Evolutionary conservation across 169 alveolate genomes (phyloP), one percentile per base, ranked within the genome.

Genomic region (Babesia gibsoni): DNA sequence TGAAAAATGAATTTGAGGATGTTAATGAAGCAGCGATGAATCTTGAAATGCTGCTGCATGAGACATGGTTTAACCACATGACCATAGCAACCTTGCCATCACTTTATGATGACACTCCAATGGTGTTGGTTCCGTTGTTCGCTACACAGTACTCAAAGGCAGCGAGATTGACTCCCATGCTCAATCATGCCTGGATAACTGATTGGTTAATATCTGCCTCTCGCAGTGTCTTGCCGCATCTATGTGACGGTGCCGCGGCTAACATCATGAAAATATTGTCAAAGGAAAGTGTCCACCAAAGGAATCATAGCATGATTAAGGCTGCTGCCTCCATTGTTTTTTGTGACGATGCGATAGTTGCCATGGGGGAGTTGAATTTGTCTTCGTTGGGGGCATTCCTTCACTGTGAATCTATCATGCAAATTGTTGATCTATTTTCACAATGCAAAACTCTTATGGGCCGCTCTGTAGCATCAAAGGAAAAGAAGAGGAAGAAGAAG

Each of bases 11-110:
- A 23, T 61, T 61, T 18, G 30, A 43, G 37, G 18, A 61, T 22
- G 23, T 43, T 3, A 16, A 59, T n/a, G 72, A 42, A 8, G 72
- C 72, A n/a, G 59, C 58, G 12, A 33, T 22, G 18, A 41, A 61
- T 36, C 72, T 61, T 1, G 36, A 43, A 49, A 9, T 30, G 39
- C 48, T 61, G 32, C 45, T 61, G 32, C 72, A 61, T 8, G 72
- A 61, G 18, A 30, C 9, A 27, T 61, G 72, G 72, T 61, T 61
- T 49, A 61, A 61, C 58, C 72, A 61, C 46, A 61, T 61, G 72
- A 61, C 72, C 7, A 14, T 48, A 16, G 72, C 72, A 27, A 46
- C 72, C 16, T 23, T 61, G 45, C 72, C 72, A 18, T 61, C 72
- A 0, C 46, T 20, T 22, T 61, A 61, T 35, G 72, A 61, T 29